Base-by-base conservation (phyloP, 148 eudicot species). In the Vaccinium myrtillus region DNA sequence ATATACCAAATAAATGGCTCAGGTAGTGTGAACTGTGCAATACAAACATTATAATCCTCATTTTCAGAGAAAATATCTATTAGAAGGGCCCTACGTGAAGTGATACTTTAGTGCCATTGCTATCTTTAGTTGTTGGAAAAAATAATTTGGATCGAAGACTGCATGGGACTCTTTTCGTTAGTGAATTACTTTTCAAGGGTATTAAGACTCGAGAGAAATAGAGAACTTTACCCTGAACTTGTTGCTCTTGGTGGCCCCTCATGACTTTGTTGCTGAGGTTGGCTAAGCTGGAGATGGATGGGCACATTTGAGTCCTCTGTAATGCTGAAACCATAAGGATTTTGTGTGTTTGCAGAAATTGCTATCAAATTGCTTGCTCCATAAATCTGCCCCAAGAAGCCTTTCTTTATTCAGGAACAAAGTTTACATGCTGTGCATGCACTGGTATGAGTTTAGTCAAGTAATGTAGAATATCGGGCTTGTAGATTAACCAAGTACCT, bases 211-310 rank as follows among this genome's bases (percentile, higher is more conserved):
- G 10, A 23, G 74, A 69, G 55, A 48, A 76, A 4, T 36, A 15
- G 48, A 73, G 50, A 73, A 36, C 55, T 46, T n/a, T 49, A 49
- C 79, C 79, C 50, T 46, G 55, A 76, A 21, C 79, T 83, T 39
- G 78, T 83, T 19, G 15, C 70, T 54, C 70, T 83, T 74, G 53
- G 54, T 55, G 54, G 30, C 59, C 55, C 43, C 54, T 74, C 78
- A 27, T 59, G 85, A 77, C n/a, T 63, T 85, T 50, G 87, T 81
- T 76, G 86, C 63, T 81, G 89, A 53, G 90, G 91, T 75, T 86
- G 91, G 84, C 89, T 90, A 55, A 90, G 79, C 73, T 88, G 87
- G 36, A 91, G 91, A 77, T 86, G 77, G 50, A 90, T 81, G n/a
- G 88, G 87, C 48, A 74, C 87, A 27, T 81, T 54, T 25, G 87